These are phyloP conservation scores for Malassezia nana DNA, from an alignment of 1,284 basidiomycete species.

Conservation along the genomic window DNA sequence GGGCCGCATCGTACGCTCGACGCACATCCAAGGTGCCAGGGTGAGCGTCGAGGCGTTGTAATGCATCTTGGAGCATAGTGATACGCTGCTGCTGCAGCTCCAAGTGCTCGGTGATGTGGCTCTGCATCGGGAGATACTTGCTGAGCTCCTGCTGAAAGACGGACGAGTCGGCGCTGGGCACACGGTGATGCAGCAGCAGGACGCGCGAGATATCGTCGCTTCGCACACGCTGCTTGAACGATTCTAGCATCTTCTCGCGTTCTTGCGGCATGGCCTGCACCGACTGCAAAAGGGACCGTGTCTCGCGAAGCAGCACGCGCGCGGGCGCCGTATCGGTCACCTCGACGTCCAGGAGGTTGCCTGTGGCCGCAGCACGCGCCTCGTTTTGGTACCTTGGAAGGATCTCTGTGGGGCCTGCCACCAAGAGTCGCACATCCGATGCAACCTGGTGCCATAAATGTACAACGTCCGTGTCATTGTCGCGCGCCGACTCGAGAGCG, in stretches of 20 bases:
- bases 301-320: not conserved
- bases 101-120: conserved; percentile 52
- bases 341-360: conserved; percentile 18
- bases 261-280: conserved; percentile 53
- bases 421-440: conserved; percentile 61
- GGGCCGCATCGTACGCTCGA: conserved; percentile 62
- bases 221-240: conserved; percentile 94
- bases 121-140: conserved; percentile 79
- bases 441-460: conserved; percentile 65
- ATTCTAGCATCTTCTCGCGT: conserved; percentile 73
- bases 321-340: not conserved
- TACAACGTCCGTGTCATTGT: conserved; percentile 67
- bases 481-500: conserved; percentile 65
- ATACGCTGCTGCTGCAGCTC: conserved; percentile 22
- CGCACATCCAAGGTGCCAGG: conserved; percentile 6
- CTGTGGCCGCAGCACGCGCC: not conserved
- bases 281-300: not conserved
- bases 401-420: conserved; percentile 54
- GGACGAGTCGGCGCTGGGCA: conserved; percentile 69
- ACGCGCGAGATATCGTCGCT: conserved; percentile 91
- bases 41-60: conserved; percentile 7
- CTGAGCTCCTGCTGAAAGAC: conserved; percentile 87
- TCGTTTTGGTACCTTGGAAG: conserved; percentile 52
- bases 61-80: conserved; percentile 16
- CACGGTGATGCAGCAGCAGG: conserved; percentile 78